Evolutionary conservation across 352 stramenopile species (phyloP), one percentile per base, ranked within the genome.

Genomic region (Pythium guiyangense): DNA sequence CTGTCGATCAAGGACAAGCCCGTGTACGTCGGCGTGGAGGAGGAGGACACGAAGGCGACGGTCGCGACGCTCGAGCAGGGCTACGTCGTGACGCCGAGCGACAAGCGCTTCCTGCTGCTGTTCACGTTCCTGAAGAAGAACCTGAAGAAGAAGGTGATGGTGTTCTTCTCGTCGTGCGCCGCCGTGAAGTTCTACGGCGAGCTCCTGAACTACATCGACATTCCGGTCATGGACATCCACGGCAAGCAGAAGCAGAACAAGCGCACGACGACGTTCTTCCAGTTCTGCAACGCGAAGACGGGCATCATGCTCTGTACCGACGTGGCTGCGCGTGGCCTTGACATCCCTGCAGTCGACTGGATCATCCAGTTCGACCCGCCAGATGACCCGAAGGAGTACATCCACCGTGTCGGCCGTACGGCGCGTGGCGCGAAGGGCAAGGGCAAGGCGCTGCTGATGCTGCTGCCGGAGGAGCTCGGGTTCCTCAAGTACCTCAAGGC

Each of bases 81-180:
- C 40, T 99, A 99, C 70, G 96, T 99, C 14, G 97, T 98, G 42
- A 98, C 96, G 62, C 90, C 94, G 11, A 98, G 89, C 49, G 95
- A 99, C 60, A 97, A 99, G 77, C 92, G 97, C 35, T 99, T 99
- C 66, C 77, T 99, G 49, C 74, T 99, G 49, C 79, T 99, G 20
- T 99, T 99, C 64, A 99, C 97, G 11, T 99, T 99, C 74, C 71
- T 99, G 27, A 99, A 99, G 70, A 98, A 98, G 77, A 99, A 99
- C 79, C 78, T 97, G 56, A 98, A 99, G 66, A 99, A 99, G 68
- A 99, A 99, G 69, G 96, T 99, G 52, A 99, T 99, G 96, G 95
- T 97, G 50, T 94, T 96, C 60, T 94, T 96, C 48, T 93, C 79
- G 56, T 91, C 81, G 5, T 96, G 86, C 58, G 98, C 95, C 61